Conservation (phyloP, 2,329 filamentous ascomycete species). For the Neonectria sp. region DNA sequence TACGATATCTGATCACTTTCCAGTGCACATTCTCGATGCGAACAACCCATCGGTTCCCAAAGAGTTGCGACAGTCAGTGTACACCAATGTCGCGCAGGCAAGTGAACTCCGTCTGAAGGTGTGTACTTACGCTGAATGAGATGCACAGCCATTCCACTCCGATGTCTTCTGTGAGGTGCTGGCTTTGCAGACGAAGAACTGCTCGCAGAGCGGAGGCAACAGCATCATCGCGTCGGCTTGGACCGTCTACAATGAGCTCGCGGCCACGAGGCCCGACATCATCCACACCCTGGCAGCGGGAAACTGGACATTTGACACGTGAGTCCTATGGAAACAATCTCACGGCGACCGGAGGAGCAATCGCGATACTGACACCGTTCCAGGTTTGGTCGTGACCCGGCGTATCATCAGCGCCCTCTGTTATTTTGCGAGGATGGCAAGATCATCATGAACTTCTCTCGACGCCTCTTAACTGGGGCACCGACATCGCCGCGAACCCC, state of each 20-base stretch:
- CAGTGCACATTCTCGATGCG: not conserved
- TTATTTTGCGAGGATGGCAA: conserved; percentile 16
- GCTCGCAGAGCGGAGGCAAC: conserved; percentile 41
- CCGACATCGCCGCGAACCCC: conserved; percentile 59
- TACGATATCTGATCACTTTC: not conserved
- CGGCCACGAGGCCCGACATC: conserved; percentile 69
- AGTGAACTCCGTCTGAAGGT: not conserved
- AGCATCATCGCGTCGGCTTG: conserved; percentile 71
- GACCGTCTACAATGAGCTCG: conserved; percentile 74
- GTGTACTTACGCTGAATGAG: not conserved
- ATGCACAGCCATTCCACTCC: not conserved
- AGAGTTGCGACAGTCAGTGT: not conserved
- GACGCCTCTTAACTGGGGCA: conserved; percentile 2
- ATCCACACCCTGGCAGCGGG: conserved; percentile 67
- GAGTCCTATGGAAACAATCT: conserved; percentile 27
- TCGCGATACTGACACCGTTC: not conserved
- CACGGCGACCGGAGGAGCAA: not conserved
- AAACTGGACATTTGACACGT: conserved; percentile 63
- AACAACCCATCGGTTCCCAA: not conserved
- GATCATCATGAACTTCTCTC: conserved; percentile 22
- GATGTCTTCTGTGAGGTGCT: not conserved
- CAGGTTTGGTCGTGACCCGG: not conserved
- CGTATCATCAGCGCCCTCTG: conserved; percentile 19
- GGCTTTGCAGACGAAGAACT: conserved; percentile 22
- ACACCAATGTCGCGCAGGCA: not conserved